Percentiles rank a stretch among this genome's conserved stretches.
phyloP scores from a whole-genome alignment of 768 basidiomycete species.

The Pholiota conissans region DNA sequence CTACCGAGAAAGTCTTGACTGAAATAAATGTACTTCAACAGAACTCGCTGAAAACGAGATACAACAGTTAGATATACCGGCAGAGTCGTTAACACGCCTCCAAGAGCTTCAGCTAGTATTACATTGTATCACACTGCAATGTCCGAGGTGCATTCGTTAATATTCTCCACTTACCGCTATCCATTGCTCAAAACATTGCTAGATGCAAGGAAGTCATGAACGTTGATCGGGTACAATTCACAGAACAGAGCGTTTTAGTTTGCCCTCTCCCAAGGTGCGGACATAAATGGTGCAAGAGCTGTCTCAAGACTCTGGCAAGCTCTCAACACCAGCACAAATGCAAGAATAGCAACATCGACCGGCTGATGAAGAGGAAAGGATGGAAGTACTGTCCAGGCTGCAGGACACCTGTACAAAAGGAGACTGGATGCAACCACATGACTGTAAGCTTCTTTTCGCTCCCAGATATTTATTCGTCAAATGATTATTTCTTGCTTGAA shows the following conservation, averaged over 20 bases:
- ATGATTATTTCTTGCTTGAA: neutral
- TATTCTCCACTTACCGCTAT: no score
- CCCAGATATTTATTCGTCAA: neutral
- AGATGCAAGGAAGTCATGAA: constrained; percentile 52
- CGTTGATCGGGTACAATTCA: constrained; percentile 51
- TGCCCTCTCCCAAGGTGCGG: constrained; percentile 52
- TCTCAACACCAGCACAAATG: constrained; percentile 52
- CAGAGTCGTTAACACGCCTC: neutral
- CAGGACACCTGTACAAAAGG: constrained; percentile 49
- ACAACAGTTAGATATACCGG: neutral
- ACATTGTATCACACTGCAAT: constrained; percentile 28
- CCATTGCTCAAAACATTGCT: neutral
- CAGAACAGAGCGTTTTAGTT: constrained; percentile 35
- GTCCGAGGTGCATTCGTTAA: constrained; percentile 17
- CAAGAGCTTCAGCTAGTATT: constrained; percentile 31
- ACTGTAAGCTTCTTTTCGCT: constrained; percentile 35
- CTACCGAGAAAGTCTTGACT: constrained; percentile 21
- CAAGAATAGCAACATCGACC: constrained; percentile 56
- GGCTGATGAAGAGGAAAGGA: constrained; percentile 51
- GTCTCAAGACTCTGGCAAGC: constrained; percentile 43
- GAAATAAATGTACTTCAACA: neutral
- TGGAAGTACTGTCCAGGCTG: constrained; percentile 59
- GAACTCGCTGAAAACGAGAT: constrained; percentile 18
- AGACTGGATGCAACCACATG: constrained; percentile 60
- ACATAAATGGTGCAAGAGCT: constrained; percentile 62